Evolutionary conservation across 805 yeast species (phyloP).

Genomic region (Schizosaccharomyces japonicus): DNA sequence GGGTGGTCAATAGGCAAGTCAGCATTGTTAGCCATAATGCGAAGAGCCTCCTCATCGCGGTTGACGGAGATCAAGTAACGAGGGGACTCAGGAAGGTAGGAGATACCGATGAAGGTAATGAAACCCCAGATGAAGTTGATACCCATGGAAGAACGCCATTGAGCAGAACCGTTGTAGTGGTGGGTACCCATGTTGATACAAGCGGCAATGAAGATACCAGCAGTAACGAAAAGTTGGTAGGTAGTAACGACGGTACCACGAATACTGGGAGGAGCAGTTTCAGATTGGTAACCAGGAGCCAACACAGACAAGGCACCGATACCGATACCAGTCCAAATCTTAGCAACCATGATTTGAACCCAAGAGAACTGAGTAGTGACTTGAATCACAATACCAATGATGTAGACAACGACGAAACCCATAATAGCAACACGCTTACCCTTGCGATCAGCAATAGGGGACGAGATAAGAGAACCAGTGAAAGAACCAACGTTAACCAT

Average conservation of each 20-base stretch:
- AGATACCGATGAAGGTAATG: constrained; percentile 33
- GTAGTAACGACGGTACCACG: constrained; percentile 58
- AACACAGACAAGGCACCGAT: constrained; percentile 59
- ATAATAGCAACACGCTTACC: constrained; percentile 5
- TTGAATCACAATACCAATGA: constrained; percentile 7
- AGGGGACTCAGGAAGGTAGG: constrained; percentile 53
- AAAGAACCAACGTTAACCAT: constrained; percentile 7
- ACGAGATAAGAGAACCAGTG: constrained; percentile 7
- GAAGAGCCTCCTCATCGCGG: constrained; percentile 31
- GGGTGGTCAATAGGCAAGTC: constrained; percentile 12
- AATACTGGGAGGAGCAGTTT: constrained; percentile 52
- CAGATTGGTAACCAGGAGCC: constrained; percentile 57
- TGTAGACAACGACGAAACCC: constrained; percentile 3
- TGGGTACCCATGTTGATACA: constrained; percentile 48
- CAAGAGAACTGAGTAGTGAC: constrained; percentile 11
- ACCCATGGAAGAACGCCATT: constrained; percentile 43
- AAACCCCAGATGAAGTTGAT: constrained; percentile 47
- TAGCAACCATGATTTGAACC: constrained; percentile 15
- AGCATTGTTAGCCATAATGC: constrained; percentile 27
- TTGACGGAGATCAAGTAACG: constrained; percentile 40
- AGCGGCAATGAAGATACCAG: constrained; percentile 48
- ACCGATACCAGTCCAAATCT: constrained; percentile 40
- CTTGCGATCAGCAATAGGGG: constrained; percentile 6
- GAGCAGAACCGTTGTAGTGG: constrained; percentile 21
- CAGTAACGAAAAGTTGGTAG: constrained; percentile 48